Evolutionary conservation across 768 basidiomycete genomes (phyloP), one percentile per base, ranked within the genome.

Genomic region (Russula sp.): DNA sequence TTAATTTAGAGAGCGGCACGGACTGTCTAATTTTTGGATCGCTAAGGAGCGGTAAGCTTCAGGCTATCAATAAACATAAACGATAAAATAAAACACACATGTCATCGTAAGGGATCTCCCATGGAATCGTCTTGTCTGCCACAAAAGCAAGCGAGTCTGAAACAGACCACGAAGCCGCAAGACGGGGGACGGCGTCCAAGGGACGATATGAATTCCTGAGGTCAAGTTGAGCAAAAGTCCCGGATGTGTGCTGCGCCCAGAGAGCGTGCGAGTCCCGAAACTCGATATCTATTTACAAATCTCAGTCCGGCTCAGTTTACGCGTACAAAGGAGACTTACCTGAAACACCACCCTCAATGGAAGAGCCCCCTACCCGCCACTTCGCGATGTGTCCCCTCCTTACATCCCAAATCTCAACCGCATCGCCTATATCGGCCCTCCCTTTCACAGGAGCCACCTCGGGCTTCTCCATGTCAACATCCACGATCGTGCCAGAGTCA

Each of bases 331-430:
- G 6, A 18, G 36, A 71, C 80, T 30, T 67, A 92, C 92, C 92
- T 14, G 87, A 87, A 3, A 89, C 84, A 26, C 86, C 86, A 6
- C 90, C 88, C 63, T 93, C 91, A 1, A 76, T 78, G 5, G 82
- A 78, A 14, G 83, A 84, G 16, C 85, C 84, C 24, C 79, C 80
- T 13, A 92, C 81, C 2, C 83, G 81, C 88, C 92, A 94, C 75
- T 94, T 94, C 6, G 89, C 87, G 55, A 93, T 80, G 83, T 88
- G 90, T 0, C 84, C 82, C 53, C 92, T 78, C 59, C 92, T 79
- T 1, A 90, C 89, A 72, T 94, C 92, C 92, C 92, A 94, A 26
- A 94, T 86, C 69, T 93, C 91, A 34, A 92, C 79, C 0, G 84
- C 76, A 70, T 91, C 87, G 3, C 85, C 83, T 3, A 69, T 73